Base-by-base conservation (phyloP, 192 early-diverging fungal species). In the Umbelopsis ramanniana region DNA sequence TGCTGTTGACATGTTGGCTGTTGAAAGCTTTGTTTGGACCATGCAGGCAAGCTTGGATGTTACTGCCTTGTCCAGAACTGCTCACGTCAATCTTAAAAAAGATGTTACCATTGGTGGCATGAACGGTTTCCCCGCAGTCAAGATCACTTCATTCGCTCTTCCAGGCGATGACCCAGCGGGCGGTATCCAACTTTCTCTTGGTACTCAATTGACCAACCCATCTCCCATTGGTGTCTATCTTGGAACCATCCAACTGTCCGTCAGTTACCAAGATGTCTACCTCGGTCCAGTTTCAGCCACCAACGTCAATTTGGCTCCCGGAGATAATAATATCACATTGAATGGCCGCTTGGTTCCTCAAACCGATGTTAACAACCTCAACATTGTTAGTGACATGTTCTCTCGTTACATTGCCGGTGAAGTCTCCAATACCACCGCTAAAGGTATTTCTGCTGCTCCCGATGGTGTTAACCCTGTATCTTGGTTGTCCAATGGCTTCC, bases 121-220 rank as follows among this genome's bases (percentile, higher is more conserved):
- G 87, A 66, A 72, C 26, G 84, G 87, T 48, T 87, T 89, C 71
- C 79, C 80, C 7, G 38, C 75, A 46, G 84, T 87, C 46, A 77
- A 69, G 66, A 83, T 89, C 66, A 74, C 80, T 52, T 82, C 68
- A 63, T 88, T 91, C 68, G 72, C 83, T 29, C 52, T 87, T 21
- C 88, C 86, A 33, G 73, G 76, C 12, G 83, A 87, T 80, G 83
- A 82, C 67, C 74, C 78, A 26, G 74, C 77, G 22, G 82, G 86
- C 46, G 88, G 88, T 72, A 88, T 89, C 57, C 71, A 76, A 54
- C 52, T 89, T 52, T 69, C 76, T n/a, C 86, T 89, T 14, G 77
- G 76, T 67, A 86, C 87, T 23, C 74, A 70, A 6, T 70, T 89
- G 69, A 78, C 68, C 67, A 84, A 83, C 68, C 85, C 85, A 24